Conservation (phyloP, 2,329 filamentous ascomycete genomes). For the Pleurostoma richardsiae region DNA sequence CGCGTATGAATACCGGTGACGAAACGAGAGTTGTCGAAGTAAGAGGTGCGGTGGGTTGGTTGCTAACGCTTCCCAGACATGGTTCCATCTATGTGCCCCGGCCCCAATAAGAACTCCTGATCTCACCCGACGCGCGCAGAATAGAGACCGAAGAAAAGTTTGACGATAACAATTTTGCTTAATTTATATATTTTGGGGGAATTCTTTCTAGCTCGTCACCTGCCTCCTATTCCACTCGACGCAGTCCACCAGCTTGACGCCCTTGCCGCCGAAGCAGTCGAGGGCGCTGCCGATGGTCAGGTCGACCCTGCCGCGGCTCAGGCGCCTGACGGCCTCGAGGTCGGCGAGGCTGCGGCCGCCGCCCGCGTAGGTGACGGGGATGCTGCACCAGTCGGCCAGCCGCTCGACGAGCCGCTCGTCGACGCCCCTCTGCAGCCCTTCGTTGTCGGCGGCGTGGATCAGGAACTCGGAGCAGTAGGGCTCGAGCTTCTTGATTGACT, state of each 20-base stretch:
- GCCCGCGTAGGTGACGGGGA: slow-evolving; percentile 94
- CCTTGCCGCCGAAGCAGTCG: slow-evolving; percentile 88
- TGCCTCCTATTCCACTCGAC: slow-evolving; percentile 73
- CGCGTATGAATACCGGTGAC: too few relatives aligned
- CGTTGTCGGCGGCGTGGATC: slow-evolving; percentile 94
- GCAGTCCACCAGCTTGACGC: slow-evolving; percentile 85
- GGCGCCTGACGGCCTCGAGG: slow-evolving; percentile 70
- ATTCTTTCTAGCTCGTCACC: background rate
- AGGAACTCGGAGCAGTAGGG: slow-evolving; percentile 95
- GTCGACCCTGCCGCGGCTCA: slow-evolving; percentile 80
- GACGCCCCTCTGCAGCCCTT: slow-evolving; percentile 86
- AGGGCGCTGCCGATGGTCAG: slow-evolving; percentile 94
- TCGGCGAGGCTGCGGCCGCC: slow-evolving; percentile 82
- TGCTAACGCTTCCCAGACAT: too few relatives aligned
- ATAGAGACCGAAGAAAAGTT: too few relatives aligned
- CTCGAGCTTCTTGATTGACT: slow-evolving; percentile 74
- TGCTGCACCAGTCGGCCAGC: slow-evolving; percentile 79
- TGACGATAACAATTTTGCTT: too few relatives aligned
- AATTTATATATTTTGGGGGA: too few relatives aligned
- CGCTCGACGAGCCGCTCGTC: slow-evolving; percentile 76
- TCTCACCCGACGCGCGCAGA: too few relatives aligned
- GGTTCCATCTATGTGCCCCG: too few relatives aligned
- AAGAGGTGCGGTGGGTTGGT: too few relatives aligned
- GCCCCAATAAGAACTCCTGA: too few relatives aligned
- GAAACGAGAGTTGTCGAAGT: too few relatives aligned